Evolutionary conservation across 2,329 filamentous ascomycete species (phyloP), one percentile per base, ranked within the genome.

Genomic region (Fusarium tupiense): DNA sequence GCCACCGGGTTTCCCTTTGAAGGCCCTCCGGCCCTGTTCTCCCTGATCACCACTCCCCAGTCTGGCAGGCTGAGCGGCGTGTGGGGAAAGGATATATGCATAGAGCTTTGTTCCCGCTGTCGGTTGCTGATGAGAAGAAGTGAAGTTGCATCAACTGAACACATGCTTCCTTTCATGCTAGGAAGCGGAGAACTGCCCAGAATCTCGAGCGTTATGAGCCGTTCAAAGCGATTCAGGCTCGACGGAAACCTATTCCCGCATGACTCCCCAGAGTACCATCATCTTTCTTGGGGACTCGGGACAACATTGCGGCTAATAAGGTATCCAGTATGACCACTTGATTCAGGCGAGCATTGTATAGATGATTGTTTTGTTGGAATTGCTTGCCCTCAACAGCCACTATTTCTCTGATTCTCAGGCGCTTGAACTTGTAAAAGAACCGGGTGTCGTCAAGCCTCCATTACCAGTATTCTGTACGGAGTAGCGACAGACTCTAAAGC

Each of bases 1-100:
- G 54, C 57, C 67, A 61, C 64, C 71, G 71, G 71, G 19, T 61
- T 72, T 58, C 69, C 71, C n/a, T 40, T 59, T 70, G 58, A 69
- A 64, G 71, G 59, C n/a, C 47, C 59, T 52, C 72, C 72, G 71
- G 50, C 31, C 29, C 58, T 52, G 44, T 49, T 49, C 58, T 71
- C 54, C 50, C 70, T 61, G 50, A 56, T 31, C 62, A 53, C 50
- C 50, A 53, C n/a, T 26, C 33, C 14, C 53, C 56, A 53, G 41
- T 43, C 56, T 61, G 26, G 41, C 46, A 61, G 61, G 54, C 61
- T 54, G 67, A 56, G 44, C 44, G 33, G 31, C 50, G 41, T 68
- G 71, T 74, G 71, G 63, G 67, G 71, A 68, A 71, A 70, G 49
- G 41, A 40, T 41, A 61, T 50, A 67, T 69, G 41, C 37, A 47